Evolutionary conservation across 2,329 filamentous ascomycete genomes (phyloP).

Genomic region (Sporothrix brasiliensis): DNA sequence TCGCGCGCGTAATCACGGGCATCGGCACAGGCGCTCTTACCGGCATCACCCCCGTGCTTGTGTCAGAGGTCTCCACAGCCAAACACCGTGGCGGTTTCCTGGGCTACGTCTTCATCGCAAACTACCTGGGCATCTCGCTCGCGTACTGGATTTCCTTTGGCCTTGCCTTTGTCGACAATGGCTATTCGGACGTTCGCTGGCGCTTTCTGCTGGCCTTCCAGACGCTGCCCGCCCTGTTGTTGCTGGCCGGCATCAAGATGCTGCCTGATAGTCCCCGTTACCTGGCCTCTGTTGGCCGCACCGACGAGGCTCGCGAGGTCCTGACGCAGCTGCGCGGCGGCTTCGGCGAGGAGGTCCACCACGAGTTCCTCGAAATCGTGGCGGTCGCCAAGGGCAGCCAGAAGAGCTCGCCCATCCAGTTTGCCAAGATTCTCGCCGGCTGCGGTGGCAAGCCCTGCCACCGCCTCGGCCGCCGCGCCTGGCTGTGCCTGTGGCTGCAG

Average conservation of each 20-base stretch:
- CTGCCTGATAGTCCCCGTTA: conserved; percentile 52
- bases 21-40: conserved; percentile 57
- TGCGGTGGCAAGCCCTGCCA: conserved; percentile 42
- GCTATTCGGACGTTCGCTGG: conserved; percentile 44
- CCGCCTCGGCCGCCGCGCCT: conserved; percentile 47
- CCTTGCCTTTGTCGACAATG: conserved; percentile 37
- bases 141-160: conserved; percentile 49
- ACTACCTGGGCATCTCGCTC: conserved; percentile 54
- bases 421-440: conserved; percentile 47
- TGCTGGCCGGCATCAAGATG: conserved; percentile 46
- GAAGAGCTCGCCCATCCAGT: conserved; percentile 45
- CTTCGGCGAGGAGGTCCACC: conserved; percentile 44
- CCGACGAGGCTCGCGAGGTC: conserved; percentile 41
- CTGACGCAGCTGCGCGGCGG: conserved; percentile 42
- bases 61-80: conserved; percentile 53
- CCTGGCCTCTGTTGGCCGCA: conserved; percentile 36
- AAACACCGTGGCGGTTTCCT: conserved; percentile 52
- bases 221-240: conserved; percentile 48
- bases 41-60: conserved; percentile 53
- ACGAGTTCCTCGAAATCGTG: conserved; percentile 48
- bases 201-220: conserved; percentile 48
- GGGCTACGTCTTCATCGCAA: conserved; percentile 56
- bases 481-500: conserved; percentile 48
- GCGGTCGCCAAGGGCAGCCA: conserved; percentile 47
- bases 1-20: conserved; percentile 55